Conservation (phyloP, 306 rosid species). For the Quercus parvula region DNA sequence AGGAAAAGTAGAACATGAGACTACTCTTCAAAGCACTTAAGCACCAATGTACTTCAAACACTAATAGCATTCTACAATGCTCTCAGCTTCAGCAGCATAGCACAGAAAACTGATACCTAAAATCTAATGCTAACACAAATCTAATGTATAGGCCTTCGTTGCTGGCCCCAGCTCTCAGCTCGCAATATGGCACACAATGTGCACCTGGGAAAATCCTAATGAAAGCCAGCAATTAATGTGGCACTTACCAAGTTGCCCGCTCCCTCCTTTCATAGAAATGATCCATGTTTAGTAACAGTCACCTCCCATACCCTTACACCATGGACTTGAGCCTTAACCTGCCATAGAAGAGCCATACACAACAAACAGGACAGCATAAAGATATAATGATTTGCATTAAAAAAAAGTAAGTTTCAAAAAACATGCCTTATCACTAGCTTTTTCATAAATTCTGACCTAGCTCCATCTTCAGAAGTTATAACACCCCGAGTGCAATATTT, state of each 20-base stretch:
- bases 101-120: too few relatives aligned
- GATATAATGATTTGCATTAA: background rate
- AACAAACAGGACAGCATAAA: background rate
- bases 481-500: constrained; percentile 13
- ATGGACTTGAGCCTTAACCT: background rate
- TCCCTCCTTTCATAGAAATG: background rate
- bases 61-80: background rate
- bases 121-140: too few relatives aligned
- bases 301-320: background rate
- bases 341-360: background rate
- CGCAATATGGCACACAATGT: background rate
- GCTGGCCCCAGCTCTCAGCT: background rate
- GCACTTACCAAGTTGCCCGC: constrained; percentile 1
- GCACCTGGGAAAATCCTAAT: background rate
- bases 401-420: background rate
- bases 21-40: background rate
- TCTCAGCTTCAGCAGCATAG: too few relatives aligned
- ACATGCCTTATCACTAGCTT: constrained; percentile 1
- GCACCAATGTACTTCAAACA: background rate
- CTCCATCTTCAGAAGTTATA: constrained; percentile 1
- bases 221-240: constrained; percentile 3
- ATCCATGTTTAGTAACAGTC: background rate
- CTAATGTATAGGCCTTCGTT: background rate
- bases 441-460: background rate
- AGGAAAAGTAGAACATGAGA: background rate